A percentile compares a stretch with the other conserved stretches of the same genome.
Evolutionary conservation across 106 monocot genomes (phyloP).

Genomic region (Hemerocallis citrina): DNA sequence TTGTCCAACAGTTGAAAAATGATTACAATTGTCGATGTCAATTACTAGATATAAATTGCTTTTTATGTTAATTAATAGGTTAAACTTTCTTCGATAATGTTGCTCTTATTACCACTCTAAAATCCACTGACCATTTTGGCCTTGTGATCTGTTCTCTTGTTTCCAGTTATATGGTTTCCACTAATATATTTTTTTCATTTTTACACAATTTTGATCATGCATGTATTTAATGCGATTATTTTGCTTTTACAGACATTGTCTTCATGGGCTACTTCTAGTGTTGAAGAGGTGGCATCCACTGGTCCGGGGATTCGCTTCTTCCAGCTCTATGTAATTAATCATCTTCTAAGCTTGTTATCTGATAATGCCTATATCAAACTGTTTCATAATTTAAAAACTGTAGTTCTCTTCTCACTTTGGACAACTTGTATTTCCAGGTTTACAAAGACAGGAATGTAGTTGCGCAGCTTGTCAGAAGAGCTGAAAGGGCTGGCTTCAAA

Average conservation of each 20-base stretch:
- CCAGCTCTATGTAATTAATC: conserved; percentile 79
- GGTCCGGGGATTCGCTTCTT: conserved; percentile 89
- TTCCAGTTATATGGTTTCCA: neutral
- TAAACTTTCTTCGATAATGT: neutral
- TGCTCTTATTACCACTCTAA: neutral
- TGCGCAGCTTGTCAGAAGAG: conserved; percentile 66
- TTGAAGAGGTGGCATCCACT: conserved; percentile 88
- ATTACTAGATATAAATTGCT: neutral
- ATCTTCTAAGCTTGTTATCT: neutral
- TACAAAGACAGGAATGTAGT: conserved; percentile 65
- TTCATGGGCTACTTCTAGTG: conserved; percentile 71
- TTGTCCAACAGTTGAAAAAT: neutral
- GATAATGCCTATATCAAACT: neutral
- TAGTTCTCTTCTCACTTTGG: neutral
- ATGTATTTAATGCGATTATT: neutral
- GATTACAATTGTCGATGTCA: neutral
- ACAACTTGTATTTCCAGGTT: conserved; percentile 23
- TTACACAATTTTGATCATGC: neutral
- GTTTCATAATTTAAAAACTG: neutral
- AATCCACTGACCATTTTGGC: no score
- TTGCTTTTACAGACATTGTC: conserved; percentile 48
- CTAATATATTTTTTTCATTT: neutral
- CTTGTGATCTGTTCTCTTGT: no score
- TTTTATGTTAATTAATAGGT: neutral
- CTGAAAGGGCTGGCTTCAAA: conserved; percentile 72